Conservation (phyloP, 176 grass and related monocot genomes). For the Ensete ventricosum region DNA sequence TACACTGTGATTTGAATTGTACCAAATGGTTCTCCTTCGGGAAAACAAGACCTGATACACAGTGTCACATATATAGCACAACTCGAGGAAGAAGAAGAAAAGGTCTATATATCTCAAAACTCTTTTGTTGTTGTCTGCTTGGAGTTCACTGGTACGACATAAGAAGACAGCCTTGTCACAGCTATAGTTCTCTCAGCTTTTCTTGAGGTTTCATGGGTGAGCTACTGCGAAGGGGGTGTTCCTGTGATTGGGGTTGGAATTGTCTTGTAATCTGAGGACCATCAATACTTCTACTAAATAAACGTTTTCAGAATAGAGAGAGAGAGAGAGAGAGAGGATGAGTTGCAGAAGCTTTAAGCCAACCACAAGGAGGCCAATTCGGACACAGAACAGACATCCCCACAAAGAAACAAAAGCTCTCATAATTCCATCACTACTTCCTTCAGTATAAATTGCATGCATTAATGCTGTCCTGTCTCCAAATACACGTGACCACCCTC, state of each 20-base stretch:
- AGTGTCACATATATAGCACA: too few species aligned
- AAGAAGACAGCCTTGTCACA: slow-evolving; percentile 47
- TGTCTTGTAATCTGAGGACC: too few species aligned
- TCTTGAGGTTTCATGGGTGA: not conserved
- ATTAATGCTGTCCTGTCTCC: slow-evolving; percentile 24
- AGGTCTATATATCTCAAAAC: slow-evolving; percentile 12
- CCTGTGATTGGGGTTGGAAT: too few species aligned
- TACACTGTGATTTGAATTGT: not conserved
- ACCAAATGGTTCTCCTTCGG: not conserved
- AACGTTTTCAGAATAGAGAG: not conserved
- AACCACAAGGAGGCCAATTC: slow-evolving; percentile 4
- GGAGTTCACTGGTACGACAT: slow-evolving; percentile 15
- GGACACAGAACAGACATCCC: slow-evolving; percentile 23
- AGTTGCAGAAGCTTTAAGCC: not conserved
- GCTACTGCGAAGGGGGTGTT: too few species aligned
- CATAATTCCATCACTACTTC: slow-evolving; percentile 29
- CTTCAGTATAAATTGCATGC: slow-evolving; percentile 27
- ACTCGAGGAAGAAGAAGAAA: not conserved
- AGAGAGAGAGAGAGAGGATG: not conserved
- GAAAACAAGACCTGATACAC: not conserved
- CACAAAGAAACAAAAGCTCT: slow-evolving; percentile 30
- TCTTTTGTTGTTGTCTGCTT: slow-evolving; percentile 30
- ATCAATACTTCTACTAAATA: too few species aligned
- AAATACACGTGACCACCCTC: slow-evolving; percentile 22
- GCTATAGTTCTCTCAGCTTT: slow-evolving; percentile 21